Percentiles rank a stretch among this genome's conserved stretches.
These are phyloP conservation scores for Dactylorhiza incarnata DNA, from an alignment of 106 monocot genomes.

Conservation along the genomic window DNA sequence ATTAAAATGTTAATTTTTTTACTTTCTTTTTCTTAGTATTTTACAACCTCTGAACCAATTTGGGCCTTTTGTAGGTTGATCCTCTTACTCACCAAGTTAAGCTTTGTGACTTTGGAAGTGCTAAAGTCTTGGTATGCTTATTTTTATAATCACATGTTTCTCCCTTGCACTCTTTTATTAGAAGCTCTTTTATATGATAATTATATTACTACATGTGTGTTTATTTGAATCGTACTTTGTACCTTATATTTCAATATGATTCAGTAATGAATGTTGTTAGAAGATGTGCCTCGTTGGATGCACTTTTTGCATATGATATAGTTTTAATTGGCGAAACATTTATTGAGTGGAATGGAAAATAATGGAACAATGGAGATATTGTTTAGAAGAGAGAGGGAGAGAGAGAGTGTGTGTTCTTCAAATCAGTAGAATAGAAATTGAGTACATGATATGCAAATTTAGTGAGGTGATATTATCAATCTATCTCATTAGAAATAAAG, in stretches of 20 bases:
- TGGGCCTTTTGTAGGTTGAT: constrained; percentile 25
- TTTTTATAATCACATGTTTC: neutral
- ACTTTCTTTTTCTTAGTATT: neutral
- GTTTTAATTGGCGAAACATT: too few relatives aligned
- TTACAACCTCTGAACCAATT: neutral
- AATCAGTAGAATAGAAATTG: too few relatives aligned
- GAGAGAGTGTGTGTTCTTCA: too few relatives aligned
- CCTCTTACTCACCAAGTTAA: constrained; percentile 44
- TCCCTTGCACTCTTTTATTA: neutral
- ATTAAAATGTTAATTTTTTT: neutral
- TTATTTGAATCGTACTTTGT: neutral
- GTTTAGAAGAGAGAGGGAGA: too few relatives aligned
- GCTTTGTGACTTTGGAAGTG: constrained; percentile 53
- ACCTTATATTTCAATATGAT: neutral
- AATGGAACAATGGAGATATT: too few relatives aligned
- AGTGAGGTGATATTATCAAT: too few relatives aligned
- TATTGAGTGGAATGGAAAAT: too few relatives aligned
- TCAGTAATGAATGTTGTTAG: neutral
- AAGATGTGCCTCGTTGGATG: too few relatives aligned
- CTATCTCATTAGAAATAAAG: too few relatives aligned
- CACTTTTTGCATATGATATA: too few relatives aligned
- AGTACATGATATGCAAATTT: too few relatives aligned
- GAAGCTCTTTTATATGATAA: neutral
- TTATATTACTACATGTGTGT: neutral
- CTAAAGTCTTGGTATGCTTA: constrained; percentile 38